These are phyloP conservation scores for Metahyphopichia silvanorum DNA, from an alignment of 805 yeast genomes.

Conservation along the genomic window DNA sequence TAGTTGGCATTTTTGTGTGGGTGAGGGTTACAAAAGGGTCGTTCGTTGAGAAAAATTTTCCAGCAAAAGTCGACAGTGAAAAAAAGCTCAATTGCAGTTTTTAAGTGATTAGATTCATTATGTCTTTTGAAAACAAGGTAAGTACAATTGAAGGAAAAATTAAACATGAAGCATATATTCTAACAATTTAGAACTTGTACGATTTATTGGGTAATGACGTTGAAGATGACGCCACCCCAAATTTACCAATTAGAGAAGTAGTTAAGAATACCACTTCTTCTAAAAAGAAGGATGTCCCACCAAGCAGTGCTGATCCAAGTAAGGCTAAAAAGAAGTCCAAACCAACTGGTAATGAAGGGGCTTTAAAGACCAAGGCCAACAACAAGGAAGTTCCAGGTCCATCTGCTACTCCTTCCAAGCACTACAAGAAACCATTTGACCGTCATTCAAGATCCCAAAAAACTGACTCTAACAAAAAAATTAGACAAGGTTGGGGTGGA, in stretches of 20 bases:
- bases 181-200: constrained; percentile 59
- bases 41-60: constrained; percentile 15
- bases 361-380: constrained; percentile 66
- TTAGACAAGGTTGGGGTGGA: constrained; percentile 87
- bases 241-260: constrained; percentile 63
- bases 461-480: constrained; percentile 80
- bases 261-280: constrained; percentile 82
- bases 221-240: constrained; percentile 67
- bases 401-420: constrained; percentile 48
- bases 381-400: constrained; percentile 68
- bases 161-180: background rate
- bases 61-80: too few relatives aligned
- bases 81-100: too few relatives aligned
- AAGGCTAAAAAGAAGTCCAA: constrained; percentile 72
- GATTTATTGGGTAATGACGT: constrained; percentile 87
- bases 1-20: too few relatives aligned
- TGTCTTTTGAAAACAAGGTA: constrained; percentile 50
- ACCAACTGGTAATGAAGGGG: constrained; percentile 86
- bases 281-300: constrained; percentile 81
- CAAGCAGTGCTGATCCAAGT: constrained; percentile 77
- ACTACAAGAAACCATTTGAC: constrained; percentile 64
- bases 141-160: constrained; percentile 14
- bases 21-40: too few relatives aligned
- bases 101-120: too few relatives aligned
- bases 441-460: constrained; percentile 85